Evolutionary conservation across 2,329 filamentous ascomycete genomes (phyloP).

Genomic region (Fusarium sublunatum): DNA sequence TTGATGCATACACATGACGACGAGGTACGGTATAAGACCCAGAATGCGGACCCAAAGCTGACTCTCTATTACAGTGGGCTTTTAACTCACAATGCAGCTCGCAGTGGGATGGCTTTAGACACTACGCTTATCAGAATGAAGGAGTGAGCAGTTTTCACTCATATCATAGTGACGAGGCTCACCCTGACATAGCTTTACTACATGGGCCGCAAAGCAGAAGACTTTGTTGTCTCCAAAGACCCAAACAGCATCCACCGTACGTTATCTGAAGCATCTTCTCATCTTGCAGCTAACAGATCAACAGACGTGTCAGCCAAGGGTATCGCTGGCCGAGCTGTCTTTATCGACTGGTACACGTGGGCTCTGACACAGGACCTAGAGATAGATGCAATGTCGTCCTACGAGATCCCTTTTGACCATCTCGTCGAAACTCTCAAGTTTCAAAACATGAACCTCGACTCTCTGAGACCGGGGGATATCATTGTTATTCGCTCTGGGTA

Average conservation of each 20-base stretch:
- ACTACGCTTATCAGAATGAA: slow-evolving; percentile 43
- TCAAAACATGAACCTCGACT: slow-evolving; percentile 20
- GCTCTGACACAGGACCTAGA: slow-evolving; percentile 11
- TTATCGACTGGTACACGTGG: slow-evolving; percentile 40
- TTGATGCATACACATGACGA: slow-evolving; percentile 44
- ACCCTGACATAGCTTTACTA: slow-evolving; percentile 35
- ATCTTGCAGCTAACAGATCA: accelerated
- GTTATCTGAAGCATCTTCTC: accelerated
- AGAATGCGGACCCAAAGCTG: neutral
- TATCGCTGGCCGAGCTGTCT: slow-evolving; percentile 28
- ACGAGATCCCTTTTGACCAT: slow-evolving; percentile 34
- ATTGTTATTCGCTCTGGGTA: slow-evolving; percentile 40
- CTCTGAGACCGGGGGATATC: slow-evolving; percentile 29
- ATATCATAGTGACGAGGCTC: neutral
- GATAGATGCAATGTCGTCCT: slow-evolving; percentile 30
- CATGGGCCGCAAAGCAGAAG: slow-evolving; percentile 39
- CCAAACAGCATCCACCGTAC: slow-evolving; percentile 43
- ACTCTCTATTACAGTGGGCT: slow-evolving; percentile 2
- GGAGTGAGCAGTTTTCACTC: slow-evolving; percentile 14
- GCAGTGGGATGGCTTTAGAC: slow-evolving; percentile 41
- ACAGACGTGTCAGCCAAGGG: slow-evolving; percentile 30
- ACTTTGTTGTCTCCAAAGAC: slow-evolving; percentile 29
- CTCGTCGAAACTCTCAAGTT: slow-evolving; percentile 19
- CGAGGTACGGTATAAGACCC: slow-evolving; percentile 14
- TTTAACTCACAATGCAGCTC: slow-evolving; percentile 41